Base-by-base conservation (phyloP, 805 yeast genomes). In the Brettanomyces bruxellensis region DNA sequence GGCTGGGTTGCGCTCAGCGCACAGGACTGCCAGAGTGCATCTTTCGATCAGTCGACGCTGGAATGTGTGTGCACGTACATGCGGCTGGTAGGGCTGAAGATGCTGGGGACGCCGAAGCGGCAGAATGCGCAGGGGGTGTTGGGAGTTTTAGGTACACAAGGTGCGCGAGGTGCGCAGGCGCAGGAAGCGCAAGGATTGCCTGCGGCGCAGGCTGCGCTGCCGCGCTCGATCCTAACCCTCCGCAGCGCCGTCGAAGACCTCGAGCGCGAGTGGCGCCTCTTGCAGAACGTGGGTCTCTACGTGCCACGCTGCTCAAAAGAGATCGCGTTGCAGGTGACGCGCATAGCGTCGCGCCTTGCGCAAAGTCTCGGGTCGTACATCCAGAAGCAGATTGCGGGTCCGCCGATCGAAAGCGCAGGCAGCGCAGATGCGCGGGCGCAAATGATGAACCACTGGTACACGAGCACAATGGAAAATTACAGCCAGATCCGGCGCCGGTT, bases 401-500 rank as follows among this genome's bases (percentile, higher is more conserved):
- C 18, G 18, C 18, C 18, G 18, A 18, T 18, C 18, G 18, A 18
- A 2, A 18, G 18, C 18, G 18, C 18, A 18, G 18, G 18, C 18
- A 18, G 18, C 18, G 18, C 18, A 18, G 18, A 18, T 18, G 18
- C 18, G 18, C 18, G 18, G 18, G 18, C 18, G 18, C 18, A 18
- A 18, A 18, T 18, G 18, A 18, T 18, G 18, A 18, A 73, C 23
- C 71, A 88, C 44, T 89, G 89, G 90, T 73, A 79, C 51, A 69
- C 78, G 13, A 73, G 80, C 3, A 72, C 83, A 2, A 73, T 83
- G 47, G 93, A 84, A 53, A 83, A 79, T 48, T 76, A 81, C 55
- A 89, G 88, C 28, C 79, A 81, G 41, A 64, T 87, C 48, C 84
- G 93, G 56, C 79, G 98, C 56, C 87, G 87, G 57, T 72, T 91